These are phyloP conservation scores for Marasmius oreades DNA, from an alignment of 1,284 basidiomycete species.

Conservation along the genomic window DNA sequence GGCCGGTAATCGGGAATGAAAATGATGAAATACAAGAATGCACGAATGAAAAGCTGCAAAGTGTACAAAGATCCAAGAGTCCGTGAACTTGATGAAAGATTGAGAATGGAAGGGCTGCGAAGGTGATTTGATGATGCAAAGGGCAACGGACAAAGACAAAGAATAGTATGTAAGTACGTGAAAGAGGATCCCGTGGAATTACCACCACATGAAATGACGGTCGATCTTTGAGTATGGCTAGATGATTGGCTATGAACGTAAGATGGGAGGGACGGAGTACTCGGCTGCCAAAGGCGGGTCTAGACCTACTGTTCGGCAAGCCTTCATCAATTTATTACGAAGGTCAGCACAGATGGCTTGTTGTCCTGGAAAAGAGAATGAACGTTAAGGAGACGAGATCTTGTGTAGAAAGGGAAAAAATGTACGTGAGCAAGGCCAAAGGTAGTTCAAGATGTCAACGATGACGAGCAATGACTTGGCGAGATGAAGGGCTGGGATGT, in stretches of 20 bases:
- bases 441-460: conserved; percentile 59
- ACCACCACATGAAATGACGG: no score
- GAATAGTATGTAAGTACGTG: no score
- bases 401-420: conserved; percentile 7
- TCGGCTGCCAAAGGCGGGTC: conserved; percentile 35
- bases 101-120: no score
- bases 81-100: no score
- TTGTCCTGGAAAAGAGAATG: conserved; percentile 29
- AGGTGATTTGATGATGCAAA: no score
- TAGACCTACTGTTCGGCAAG: conserved; percentile 39
- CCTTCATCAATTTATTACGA: conserved; percentile 42
- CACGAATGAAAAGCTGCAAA: no score
- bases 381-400: background rate
- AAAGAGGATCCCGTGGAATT: no score
- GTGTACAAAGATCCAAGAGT: no score
- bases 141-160: no score
- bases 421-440: conserved; percentile 71
- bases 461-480: conserved; percentile 61
- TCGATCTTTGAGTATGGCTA: no score
- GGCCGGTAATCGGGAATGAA: no score
- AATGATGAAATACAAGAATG: no score
- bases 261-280: conserved; percentile 30
- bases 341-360: conserved; percentile 42
- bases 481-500: conserved; percentile 60
- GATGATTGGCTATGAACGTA: background rate